phyloP scores from a whole-genome alignment of 1,139 yeast species.

The Candida freyschussii region DNA sequence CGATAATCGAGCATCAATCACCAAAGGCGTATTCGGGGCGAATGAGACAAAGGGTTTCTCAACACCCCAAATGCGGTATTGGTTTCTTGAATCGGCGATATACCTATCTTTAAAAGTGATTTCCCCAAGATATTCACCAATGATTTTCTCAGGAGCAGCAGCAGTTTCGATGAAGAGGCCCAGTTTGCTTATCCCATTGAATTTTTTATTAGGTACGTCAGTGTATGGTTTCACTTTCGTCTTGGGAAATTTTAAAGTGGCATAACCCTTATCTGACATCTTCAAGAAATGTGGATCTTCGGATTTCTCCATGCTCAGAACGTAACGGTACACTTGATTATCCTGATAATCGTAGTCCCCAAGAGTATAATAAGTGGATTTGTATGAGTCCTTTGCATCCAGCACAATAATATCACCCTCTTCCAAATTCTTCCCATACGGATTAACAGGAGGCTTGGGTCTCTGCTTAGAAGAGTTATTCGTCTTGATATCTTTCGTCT shows the following conservation, averaged over 20 bases:
- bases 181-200: constrained; percentile 66
- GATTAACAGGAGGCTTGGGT: constrained; percentile 19
- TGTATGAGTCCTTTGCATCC: constrained; percentile 40
- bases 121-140: constrained; percentile 72
- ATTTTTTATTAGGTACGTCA: constrained; percentile 33
- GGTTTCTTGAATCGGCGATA: constrained; percentile 61
- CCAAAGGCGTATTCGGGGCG: constrained; percentile 49
- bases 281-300: constrained; percentile 4
- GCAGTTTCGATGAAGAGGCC: constrained; percentile 52
- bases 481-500: not conserved
- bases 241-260: constrained; percentile 10
- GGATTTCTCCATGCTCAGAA: constrained; percentile 9
- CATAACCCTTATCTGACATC: constrained; percentile 8
- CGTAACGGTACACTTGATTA: constrained; percentile 26
- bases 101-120: constrained; percentile 61
- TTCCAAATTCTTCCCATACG: constrained; percentile 22
- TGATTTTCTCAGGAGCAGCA: constrained; percentile 45
- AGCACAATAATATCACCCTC: constrained; percentile 29
- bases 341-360: constrained; percentile 45
- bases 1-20: constrained; percentile 70
- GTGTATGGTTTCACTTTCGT: constrained; percentile 30
- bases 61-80: constrained; percentile 76
- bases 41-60: constrained; percentile 74
- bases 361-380: constrained; percentile 46
- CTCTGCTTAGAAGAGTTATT: constrained; percentile 11